A percentile compares a stretch with the other conserved stretches of the same genome.
Evolutionary conservation across 108 stramenopile genomes (phyloP).

Genomic region (Skeletonema menzelii): DNA sequence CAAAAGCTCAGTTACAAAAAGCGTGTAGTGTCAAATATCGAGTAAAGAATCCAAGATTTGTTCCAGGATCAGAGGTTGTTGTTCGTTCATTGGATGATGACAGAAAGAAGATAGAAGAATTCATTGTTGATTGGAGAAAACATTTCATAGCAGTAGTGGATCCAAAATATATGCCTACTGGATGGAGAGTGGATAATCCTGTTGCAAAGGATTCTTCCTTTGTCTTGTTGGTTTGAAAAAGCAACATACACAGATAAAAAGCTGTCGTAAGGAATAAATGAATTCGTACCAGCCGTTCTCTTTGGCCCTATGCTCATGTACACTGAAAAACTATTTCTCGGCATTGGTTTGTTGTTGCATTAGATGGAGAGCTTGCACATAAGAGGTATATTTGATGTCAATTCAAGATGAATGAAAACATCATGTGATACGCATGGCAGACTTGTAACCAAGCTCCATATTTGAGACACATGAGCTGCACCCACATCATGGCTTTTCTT

Average conservation of each 20-base stretch:
- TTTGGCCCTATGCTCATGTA: too few relatives aligned
- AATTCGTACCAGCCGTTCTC: too few relatives aligned
- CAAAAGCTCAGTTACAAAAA: constrained; percentile 49
- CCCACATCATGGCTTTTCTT: too few relatives aligned
- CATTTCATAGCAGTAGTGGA: constrained; percentile 57
- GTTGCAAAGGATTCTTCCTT: constrained; percentile 22
- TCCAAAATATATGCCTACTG: constrained; percentile 66
- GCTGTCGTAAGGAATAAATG: too few relatives aligned
- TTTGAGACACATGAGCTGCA: too few relatives aligned
- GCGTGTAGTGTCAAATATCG: constrained; percentile 52
- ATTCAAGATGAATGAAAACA: too few relatives aligned
- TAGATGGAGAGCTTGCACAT: too few relatives aligned
- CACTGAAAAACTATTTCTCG: too few relatives aligned
- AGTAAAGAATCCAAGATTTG: constrained; percentile 63
- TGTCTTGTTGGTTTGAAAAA: background rate
- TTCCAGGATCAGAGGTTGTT: constrained; percentile 62
- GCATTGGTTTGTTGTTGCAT: too few relatives aligned
- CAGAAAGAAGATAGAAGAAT: constrained; percentile 46
- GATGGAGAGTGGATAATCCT: constrained; percentile 77
- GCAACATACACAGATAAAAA: background rate
- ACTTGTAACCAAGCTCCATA: too few relatives aligned
- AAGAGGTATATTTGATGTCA: too few relatives aligned
- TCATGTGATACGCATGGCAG: too few relatives aligned
- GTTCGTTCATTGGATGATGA: constrained; percentile 31
- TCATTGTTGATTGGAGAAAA: constrained; percentile 73